A percentile compares a stretch with the other conserved stretches of the same genome.
Evolutionary conservation across 1,284 basidiomycete genomes (phyloP).

Genomic region (Papiliotrema flavescens): DNA sequence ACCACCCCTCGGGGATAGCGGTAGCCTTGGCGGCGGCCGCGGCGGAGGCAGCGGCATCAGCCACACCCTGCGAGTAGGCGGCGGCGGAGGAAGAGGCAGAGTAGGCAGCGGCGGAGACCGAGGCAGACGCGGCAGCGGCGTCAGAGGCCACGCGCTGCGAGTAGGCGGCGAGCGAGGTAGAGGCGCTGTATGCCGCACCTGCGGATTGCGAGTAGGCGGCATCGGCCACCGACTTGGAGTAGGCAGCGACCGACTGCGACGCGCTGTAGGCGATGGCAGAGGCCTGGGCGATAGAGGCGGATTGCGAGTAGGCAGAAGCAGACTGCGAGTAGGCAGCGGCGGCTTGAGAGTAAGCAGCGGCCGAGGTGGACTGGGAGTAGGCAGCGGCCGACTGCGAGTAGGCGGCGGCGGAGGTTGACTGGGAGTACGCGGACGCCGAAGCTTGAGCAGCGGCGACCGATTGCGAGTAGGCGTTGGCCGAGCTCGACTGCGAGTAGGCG

Average conservation of each 20-base stretch:
- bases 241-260: slow-evolving; percentile 1
- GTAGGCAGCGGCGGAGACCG: not conserved
- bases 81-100: not conserved
- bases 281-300: not conserved
- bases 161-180: not conserved
- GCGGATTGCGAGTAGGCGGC: not conserved
- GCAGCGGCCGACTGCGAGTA: slow-evolving; percentile 1
- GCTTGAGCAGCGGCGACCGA: not conserved
- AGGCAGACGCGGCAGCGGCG: not conserved
- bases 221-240: not conserved
- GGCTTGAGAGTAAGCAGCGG: not conserved
- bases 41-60: not conserved
- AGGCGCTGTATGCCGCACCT: not conserved
- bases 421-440: not conserved
- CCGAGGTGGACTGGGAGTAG: not conserved
- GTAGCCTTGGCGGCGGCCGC: slow-evolving; percentile 8
- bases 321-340: not conserved
- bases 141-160: not conserved
- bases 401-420: not conserved
- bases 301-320: not conserved
- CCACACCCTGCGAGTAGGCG: not conserved
- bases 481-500: not conserved
- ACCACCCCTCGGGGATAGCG: slow-evolving; percentile 30
- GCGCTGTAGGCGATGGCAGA: slow-evolving; percentile 3
- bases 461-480: not conserved